Conservation (phyloP, 306 rosid species). For the Vicia sativa region DNA sequence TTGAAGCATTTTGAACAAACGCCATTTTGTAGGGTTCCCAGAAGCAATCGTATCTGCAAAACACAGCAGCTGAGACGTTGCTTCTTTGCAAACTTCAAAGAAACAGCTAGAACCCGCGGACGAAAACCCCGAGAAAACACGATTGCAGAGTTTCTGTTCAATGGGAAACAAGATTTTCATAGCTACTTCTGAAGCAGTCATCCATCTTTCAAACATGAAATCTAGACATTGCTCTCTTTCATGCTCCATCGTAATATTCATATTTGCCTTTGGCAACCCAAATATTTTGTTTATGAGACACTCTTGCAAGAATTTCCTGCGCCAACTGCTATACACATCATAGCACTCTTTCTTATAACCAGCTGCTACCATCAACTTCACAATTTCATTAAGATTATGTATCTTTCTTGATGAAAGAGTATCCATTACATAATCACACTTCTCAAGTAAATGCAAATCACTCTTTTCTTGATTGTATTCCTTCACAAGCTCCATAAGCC, state of each 20-base stretch:
- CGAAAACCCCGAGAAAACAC: slow-evolving; percentile 78
- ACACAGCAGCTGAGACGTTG: slow-evolving; percentile 70
- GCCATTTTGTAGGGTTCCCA: slow-evolving; percentile 78
- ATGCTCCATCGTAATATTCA: no score
- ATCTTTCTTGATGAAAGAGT: slow-evolving; percentile 49
- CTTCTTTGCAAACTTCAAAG: slow-evolving; percentile 86
- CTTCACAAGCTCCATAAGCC: neutral
- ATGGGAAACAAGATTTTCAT: slow-evolving; percentile 77
- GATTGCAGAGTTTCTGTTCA: slow-evolving; percentile 76
- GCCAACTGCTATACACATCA: slow-evolving; percentile 69
- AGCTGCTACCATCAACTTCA: slow-evolving; percentile 62
- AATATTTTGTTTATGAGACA: slow-evolving; percentile 58
- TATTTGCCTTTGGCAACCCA: slow-evolving; percentile 64
- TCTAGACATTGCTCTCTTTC: slow-evolving; percentile 34
- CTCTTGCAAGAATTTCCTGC: slow-evolving; percentile 81
- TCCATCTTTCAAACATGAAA: slow-evolving; percentile 64
- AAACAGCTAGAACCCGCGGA: slow-evolving; percentile 65
- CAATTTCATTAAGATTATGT: slow-evolving; percentile 44
- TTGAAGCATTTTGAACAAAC: slow-evolving; percentile 70
- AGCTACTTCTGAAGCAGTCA: slow-evolving; percentile 66
- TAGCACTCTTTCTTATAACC: slow-evolving; percentile 56
- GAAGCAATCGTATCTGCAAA: slow-evolving; percentile 78
- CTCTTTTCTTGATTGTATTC: neutral
- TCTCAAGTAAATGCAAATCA: neutral
- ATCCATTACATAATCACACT: slow-evolving; percentile 55